These are phyloP conservation scores for Elsinoe necatrix DNA, from an alignment of 2,329 filamentous ascomycete species.

Conservation along the genomic window DNA sequence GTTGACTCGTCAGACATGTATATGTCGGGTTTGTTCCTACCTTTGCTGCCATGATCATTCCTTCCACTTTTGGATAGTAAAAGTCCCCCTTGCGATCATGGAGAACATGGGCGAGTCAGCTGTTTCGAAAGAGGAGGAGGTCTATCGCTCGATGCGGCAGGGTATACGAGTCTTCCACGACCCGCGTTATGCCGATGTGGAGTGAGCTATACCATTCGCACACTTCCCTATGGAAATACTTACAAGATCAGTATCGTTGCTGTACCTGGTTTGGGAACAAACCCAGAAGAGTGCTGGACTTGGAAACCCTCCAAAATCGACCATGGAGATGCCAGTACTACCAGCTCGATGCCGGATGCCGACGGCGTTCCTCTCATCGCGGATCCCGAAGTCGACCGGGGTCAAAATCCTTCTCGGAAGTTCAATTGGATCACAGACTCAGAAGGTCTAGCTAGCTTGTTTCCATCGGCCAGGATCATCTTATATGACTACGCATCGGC, in stretches of 20 bases:
- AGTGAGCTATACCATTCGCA: not conserved
- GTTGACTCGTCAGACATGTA: no score
- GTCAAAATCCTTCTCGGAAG: not conserved
- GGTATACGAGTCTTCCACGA: not conserved
- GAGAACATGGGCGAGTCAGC: not conserved
- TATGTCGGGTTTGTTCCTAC: no score
- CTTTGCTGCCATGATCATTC: no score
- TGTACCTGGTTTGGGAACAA: not conserved
- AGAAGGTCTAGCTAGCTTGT: constrained; percentile 1
- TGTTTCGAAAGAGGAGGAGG: not conserved
- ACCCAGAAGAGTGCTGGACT: not conserved
- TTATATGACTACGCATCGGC: constrained; percentile 15
- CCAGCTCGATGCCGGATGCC: no score
- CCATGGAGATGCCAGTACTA: not conserved
- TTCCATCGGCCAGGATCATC: constrained; percentile 6
- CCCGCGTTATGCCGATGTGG: not conserved
- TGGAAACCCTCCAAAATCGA: not conserved
- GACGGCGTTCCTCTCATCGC: no score
- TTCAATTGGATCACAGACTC: constrained; percentile 1
- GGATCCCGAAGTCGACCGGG: not conserved
- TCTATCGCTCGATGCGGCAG: not conserved
- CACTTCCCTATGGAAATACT: not conserved
- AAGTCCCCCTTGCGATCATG: not conserved
- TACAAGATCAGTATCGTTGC: not conserved
- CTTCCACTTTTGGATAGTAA: no score